These are phyloP conservation scores for Mytilinidion resinicola DNA, from an alignment of 495 filamentous ascomycete species.

Conservation along the genomic window DNA sequence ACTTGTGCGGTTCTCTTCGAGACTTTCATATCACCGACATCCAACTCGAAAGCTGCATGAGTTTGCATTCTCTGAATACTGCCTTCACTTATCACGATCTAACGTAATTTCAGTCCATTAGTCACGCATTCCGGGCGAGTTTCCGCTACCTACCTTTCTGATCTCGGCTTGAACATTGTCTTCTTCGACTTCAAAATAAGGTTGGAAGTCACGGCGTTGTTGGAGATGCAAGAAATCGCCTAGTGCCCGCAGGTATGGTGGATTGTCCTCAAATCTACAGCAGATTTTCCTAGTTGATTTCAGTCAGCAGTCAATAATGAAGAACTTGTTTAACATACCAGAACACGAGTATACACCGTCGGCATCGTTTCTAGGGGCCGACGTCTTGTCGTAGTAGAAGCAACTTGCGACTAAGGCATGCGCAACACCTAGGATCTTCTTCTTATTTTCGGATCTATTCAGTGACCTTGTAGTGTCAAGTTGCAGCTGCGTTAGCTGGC, in stretches of 20 bases:
- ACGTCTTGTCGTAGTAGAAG: constrained; percentile 26
- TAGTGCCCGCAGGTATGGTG: not conserved
- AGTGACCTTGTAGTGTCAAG: not conserved
- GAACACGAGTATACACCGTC: not conserved
- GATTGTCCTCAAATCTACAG: constrained; percentile 4
- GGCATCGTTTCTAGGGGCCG: not conserved
- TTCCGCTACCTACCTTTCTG: too few relatives aligned
- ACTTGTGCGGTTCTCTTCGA: too few relatives aligned
- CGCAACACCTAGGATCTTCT: constrained; percentile 18
- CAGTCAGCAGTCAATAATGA: too few relatives aligned
- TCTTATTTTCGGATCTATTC: not conserved
- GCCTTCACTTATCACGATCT: too few relatives aligned
- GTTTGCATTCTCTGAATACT: too few relatives aligned
- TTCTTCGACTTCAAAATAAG: too few relatives aligned
- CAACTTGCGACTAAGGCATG: constrained; percentile 24
- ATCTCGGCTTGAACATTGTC: too few relatives aligned
- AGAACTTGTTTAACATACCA: constrained; percentile 9
- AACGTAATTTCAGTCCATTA: too few relatives aligned
- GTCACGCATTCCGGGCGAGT: too few relatives aligned
- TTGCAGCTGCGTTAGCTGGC: constrained; percentile 17
- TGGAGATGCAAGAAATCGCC: not conserved
- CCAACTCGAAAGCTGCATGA: too few relatives aligned
- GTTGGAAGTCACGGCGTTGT: not conserved
- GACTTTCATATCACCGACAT: too few relatives aligned
- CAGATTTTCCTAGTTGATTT: not conserved